Evolutionary conservation across 768 basidiomycete genomes (phyloP).

Genomic region (Pleurotus pulmonarius): DNA sequence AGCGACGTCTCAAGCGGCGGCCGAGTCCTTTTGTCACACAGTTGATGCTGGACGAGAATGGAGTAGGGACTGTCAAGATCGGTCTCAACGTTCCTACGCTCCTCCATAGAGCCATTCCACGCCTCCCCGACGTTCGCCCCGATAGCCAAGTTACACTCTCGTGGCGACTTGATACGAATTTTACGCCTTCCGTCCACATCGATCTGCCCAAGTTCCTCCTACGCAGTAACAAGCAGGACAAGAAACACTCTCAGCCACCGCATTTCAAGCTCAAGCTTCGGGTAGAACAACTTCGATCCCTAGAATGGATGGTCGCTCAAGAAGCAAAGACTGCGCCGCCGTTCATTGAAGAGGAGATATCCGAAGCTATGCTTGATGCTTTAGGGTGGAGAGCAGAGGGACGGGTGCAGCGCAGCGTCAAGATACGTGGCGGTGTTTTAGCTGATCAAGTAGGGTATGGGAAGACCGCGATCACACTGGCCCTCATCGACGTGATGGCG

Average conservation of each 20-base stretch:
- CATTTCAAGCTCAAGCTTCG: slow-evolving; percentile 74
- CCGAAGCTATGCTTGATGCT: slow-evolving; percentile 82
- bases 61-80: slow-evolving; percentile 69
- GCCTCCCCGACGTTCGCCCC: slow-evolving; percentile 60
- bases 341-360: slow-evolving; percentile 92
- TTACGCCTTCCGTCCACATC: slow-evolving; percentile 58
- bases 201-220: slow-evolving; percentile 65
- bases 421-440: slow-evolving; percentile 83
- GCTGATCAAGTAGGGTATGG: slow-evolving; percentile 98
- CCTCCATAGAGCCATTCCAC: slow-evolving; percentile 79
- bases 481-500: slow-evolving; percentile 73
- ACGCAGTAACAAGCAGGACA: slow-evolving; percentile 71
- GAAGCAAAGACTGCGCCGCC: slow-evolving; percentile 62
- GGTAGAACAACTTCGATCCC: slow-evolving; percentile 83
- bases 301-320: slow-evolving; percentile 89
- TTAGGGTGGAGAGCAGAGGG: slow-evolving; percentile 96
- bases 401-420: slow-evolving; percentile 73
- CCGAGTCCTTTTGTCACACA: slow-evolving; percentile 87
- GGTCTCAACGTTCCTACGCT: slow-evolving; percentile 88
- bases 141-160: slow-evolving; percentile 50
- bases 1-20: slow-evolving; percentile 81
- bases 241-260: slow-evolving; percentile 70
- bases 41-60: slow-evolving; percentile 59
- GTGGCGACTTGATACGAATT: slow-evolving; percentile 83
- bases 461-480: slow-evolving; percentile 93